Evolutionary conservation across 1,139 yeast genomes (phyloP).

Genomic region (Yamadazyma dushanensis): DNA sequence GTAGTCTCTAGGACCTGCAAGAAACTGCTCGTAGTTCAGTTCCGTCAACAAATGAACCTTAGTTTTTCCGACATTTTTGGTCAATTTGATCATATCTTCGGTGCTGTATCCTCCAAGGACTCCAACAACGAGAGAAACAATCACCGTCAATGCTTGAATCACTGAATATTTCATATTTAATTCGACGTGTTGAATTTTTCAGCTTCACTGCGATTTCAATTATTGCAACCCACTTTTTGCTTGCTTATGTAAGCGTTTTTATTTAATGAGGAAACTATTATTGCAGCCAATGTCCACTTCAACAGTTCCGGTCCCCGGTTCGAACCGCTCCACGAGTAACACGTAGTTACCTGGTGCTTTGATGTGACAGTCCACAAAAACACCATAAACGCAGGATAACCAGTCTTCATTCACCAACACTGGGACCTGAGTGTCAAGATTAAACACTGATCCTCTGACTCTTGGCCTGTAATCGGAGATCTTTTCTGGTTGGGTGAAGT

Average conservation of each 20-base stretch:
- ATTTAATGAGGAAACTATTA: not conserved
- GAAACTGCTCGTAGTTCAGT: conserved; percentile 54
- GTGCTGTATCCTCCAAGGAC: conserved; percentile 30
- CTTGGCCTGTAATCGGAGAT: conserved; percentile 36
- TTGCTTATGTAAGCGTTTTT: no score
- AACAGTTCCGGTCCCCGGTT: conserved; percentile 42
- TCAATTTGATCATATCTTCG: conserved; percentile 25
- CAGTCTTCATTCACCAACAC: conserved; percentile 40
- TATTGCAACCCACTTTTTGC: no score
- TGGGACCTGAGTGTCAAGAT: conserved; percentile 25
- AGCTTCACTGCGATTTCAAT: not conserved
- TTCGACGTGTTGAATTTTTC: not conserved
- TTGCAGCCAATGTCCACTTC: conserved; percentile 35
- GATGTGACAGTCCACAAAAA: conserved; percentile 35
- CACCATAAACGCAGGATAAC: conserved; percentile 45
- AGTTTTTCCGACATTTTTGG: conserved; percentile 19
- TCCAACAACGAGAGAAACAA: conserved; percentile 16
- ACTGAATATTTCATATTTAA: conserved; percentile 26
- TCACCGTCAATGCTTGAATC: conserved; percentile 14
- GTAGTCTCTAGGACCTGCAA: conserved; percentile 72
- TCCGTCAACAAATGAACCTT: conserved; percentile 50
- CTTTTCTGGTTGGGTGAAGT: conserved; percentile 21
- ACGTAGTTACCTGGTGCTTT: conserved; percentile 33
- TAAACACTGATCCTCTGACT: conserved; percentile 46
- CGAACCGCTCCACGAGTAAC: conserved; percentile 50